These are phyloP conservation scores for Fusarium sp. DNA, from an alignment of 2,329 filamentous ascomycete species.

Conservation along the genomic window DNA sequence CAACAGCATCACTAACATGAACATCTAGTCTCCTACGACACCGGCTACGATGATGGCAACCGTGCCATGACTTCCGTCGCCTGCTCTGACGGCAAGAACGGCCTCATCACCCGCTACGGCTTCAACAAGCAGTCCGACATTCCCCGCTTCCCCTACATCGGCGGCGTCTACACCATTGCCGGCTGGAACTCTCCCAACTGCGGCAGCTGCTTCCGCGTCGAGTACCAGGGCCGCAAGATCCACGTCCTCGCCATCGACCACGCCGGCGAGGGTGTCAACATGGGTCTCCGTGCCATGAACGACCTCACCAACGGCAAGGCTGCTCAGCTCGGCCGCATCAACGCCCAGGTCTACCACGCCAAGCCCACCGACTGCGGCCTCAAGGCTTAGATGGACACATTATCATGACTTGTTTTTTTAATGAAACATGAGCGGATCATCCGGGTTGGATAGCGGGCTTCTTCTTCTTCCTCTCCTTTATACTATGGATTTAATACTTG, in stretches of 20 bases:
- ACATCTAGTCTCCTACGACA: conserved; percentile 74
- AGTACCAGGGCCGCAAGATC: conserved; percentile 62
- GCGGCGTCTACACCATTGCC: conserved; percentile 61
- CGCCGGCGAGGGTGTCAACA: conserved; percentile 62
- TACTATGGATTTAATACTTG: conserved; percentile 38
- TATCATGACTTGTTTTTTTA: neutral
- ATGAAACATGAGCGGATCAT: conserved; percentile 19
- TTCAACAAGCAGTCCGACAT: conserved; percentile 66
- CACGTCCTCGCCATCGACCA: conserved; percentile 68
- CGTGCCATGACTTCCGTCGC: conserved; percentile 67
- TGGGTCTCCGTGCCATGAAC: conserved; percentile 67
- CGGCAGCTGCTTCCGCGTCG: conserved; percentile 68
- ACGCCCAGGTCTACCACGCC: conserved; percentile 60
- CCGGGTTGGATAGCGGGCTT: conserved; percentile 11
- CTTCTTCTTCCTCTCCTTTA: conserved; percentile 38
- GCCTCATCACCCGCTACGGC: conserved; percentile 70
- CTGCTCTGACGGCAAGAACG: conserved; percentile 76
- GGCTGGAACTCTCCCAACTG: conserved; percentile 68
- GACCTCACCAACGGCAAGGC: conserved; percentile 64
- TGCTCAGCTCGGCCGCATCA: conserved; percentile 60
- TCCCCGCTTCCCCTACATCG: conserved; percentile 64
- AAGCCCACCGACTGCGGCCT: conserved; percentile 56
- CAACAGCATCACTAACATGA: too few species aligned
- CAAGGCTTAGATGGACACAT: conserved; percentile 32
- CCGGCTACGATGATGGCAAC: conserved; percentile 71